Evolutionary conservation across 805 yeast species (phyloP).

Genomic region (Yamadazyma nakazawae): DNA sequence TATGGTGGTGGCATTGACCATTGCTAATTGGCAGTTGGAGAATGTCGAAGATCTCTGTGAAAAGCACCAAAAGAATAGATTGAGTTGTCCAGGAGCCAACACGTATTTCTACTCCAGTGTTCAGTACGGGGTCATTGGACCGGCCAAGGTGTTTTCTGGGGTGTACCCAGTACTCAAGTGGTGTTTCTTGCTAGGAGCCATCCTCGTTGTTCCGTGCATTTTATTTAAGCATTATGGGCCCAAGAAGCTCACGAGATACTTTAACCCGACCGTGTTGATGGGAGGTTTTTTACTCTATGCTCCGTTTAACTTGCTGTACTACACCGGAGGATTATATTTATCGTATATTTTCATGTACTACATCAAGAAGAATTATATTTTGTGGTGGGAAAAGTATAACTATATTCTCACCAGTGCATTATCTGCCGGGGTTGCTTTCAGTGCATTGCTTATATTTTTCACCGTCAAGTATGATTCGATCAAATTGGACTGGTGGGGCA

Average conservation of each 20-base stretch:
- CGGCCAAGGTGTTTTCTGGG: constrained; percentile 55
- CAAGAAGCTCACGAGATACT: constrained; percentile 25
- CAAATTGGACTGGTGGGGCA: constrained; percentile 65
- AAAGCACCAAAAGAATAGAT: constrained; percentile 30
- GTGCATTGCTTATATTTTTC: constrained; percentile 58
- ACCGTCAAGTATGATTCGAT: constrained; percentile 45
- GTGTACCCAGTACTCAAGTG: constrained; percentile 53
- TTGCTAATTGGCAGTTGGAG: constrained; percentile 40
- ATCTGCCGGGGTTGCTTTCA: constrained; percentile 60
- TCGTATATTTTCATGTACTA: constrained; percentile 58
- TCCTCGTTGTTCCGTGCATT: constrained; percentile 36
- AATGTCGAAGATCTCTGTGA: constrained; percentile 36
- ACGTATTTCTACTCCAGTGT: constrained; percentile 52
- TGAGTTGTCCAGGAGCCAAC: constrained; percentile 43
- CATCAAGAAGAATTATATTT: constrained; percentile 44
- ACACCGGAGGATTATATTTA: constrained; percentile 59
- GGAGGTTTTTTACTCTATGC: constrained; percentile 49
- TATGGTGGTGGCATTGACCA: constrained; percentile 29
- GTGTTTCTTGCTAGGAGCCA: constrained; percentile 56
- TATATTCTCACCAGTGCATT: constrained; percentile 58
- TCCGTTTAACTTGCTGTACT: constrained; percentile 50
- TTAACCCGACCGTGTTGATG: constrained; percentile 55
- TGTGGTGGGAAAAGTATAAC: constrained; percentile 74
- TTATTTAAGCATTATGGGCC: constrained; percentile 38
- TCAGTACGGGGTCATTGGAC: constrained; percentile 57